Base-by-base conservation (phyloP, 495 filamentous ascomycete species). In the Thermochaetoides thermophila region DNA sequence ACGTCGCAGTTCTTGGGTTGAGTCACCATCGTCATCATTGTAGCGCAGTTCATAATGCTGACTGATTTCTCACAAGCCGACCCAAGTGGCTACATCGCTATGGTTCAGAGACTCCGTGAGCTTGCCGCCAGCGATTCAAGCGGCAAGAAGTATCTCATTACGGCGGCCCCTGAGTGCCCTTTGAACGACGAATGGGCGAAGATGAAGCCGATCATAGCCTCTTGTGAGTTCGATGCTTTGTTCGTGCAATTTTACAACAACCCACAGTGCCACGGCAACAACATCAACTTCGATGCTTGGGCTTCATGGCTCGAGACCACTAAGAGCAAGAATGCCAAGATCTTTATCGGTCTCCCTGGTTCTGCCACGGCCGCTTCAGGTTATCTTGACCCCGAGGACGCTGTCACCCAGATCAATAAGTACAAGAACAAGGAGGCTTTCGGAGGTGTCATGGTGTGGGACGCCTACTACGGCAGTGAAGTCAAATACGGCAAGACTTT, bases 231-330 rank as follows among this genome's bases (percentile, higher is more conserved):
- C 31, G 76, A 81, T 42, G 68, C 67, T 17, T 55, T 81, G n/a
- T 81, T 69, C 49, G 61, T 79, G 13, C 76, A 80, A 50, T 81
- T 79, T 59, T 80, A 81, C 60, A 76, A 82, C 66, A 78, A 80
- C 60, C 62, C 49, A 6, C 62, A 57, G 39, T 75, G 75, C 37
- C 52, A 69, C 8, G 64, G 59, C n/a, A 2, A 23, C 10, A 37
- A 45, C 11, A 38, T 72, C 56, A 78, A 80, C 56, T 79, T 76
- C 45, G 50, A 66, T 19, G 57, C 49, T 16, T 81, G 77, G 77
- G 74, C 71, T 32, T 44, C 45, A 9, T 73, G 69, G 54, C 61
- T 77, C 17, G 49, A 59, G 1, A 48, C 42, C 14, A 69, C 66
- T 3, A 40, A 60, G 37, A 80, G 78, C 54, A 55, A 55, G 31